These are phyloP conservation scores for Taiwanofungus camphoratus DNA, from an alignment of 1,284 basidiomycete species.

Conservation along the genomic window DNA sequence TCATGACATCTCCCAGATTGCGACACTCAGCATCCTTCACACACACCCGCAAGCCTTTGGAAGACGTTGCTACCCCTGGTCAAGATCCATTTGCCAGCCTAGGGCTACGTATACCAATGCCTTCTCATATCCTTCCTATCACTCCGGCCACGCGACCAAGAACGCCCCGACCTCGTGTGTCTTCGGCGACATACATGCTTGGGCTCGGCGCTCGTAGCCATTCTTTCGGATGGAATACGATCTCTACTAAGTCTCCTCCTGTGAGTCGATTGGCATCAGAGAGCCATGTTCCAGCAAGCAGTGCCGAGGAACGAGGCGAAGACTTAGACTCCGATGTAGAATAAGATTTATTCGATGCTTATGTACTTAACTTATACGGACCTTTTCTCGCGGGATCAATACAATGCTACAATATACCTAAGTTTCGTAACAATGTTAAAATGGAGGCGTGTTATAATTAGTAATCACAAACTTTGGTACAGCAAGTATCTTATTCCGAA, in stretches of 20 bases:
- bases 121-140: constrained; percentile 25
- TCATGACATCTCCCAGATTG: constrained; percentile 58
- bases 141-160: constrained; percentile 17
- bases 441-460: constrained; percentile 1
- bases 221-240: constrained; percentile 21
- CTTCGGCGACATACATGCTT: constrained; percentile 59
- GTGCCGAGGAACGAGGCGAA: constrained; percentile 5
- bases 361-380: neutral
- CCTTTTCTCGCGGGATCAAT: neutral
- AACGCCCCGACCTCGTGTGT: constrained; percentile 35
- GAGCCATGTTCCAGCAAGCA: neutral
- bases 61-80: constrained; percentile 4
- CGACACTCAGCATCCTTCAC: constrained; percentile 42
- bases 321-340: constrained; percentile 23
- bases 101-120: constrained; percentile 61
- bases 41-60: constrained; percentile 14
- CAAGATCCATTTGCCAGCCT: constrained; percentile 43
- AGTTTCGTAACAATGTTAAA: neutral
- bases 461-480: too few species aligned
- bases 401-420: neutral
- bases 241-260: constrained; percentile 7
- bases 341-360: constrained; percentile 5
- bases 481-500: too few species aligned
- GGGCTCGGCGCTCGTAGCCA: constrained; percentile 42
- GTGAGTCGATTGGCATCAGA: constrained; percentile 2